Percentiles rank a stretch among this genome's conserved stretches.
These are phyloP conservation scores for Irpex rosettiformis DNA, from an alignment of 1,284 basidiomycete genomes.

Conservation along the genomic window DNA sequence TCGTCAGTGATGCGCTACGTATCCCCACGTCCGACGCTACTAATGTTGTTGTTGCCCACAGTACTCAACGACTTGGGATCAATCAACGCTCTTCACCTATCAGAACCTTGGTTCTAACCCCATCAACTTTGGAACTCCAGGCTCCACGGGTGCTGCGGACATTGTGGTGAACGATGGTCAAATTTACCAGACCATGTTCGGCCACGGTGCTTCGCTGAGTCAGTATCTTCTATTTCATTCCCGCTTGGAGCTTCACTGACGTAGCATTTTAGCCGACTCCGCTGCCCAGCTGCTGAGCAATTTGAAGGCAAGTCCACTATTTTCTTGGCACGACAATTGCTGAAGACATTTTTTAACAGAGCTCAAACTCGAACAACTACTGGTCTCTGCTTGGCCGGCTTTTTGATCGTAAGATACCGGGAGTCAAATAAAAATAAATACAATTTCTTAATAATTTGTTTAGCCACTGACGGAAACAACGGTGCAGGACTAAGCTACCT, in stretches of 20 bases:
- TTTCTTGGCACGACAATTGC: constrained; percentile 1
- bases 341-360: constrained; percentile 24
- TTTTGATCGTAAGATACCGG: constrained; percentile 37
- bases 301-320: constrained; percentile 36
- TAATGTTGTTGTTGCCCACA: constrained; percentile 9
- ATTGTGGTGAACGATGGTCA: constrained; percentile 41
- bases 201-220: constrained; percentile 49
- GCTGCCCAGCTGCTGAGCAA: constrained; percentile 43
- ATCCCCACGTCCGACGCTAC: not conserved
- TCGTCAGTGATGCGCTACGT: constrained; percentile 24
- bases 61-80: constrained; percentile 38
- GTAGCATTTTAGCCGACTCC: constrained; percentile 39
- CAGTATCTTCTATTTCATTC: constrained; percentile 15
- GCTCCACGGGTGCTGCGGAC: constrained; percentile 38
- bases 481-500: constrained; percentile 48
- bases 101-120: constrained; percentile 27
- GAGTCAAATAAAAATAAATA: not conserved
- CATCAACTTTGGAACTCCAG: constrained; percentile 38
- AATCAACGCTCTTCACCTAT: constrained; percentile 32
- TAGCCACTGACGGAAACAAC: constrained; percentile 42
- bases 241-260: not conserved
- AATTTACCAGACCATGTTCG: constrained; percentile 42
- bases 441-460: not conserved
- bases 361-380: constrained; percentile 38
- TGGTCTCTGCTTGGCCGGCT: constrained; percentile 42